Evolutionary conservation across 805 yeast genomes (phyloP).

Genomic region (Komagataella pastoris): DNA sequence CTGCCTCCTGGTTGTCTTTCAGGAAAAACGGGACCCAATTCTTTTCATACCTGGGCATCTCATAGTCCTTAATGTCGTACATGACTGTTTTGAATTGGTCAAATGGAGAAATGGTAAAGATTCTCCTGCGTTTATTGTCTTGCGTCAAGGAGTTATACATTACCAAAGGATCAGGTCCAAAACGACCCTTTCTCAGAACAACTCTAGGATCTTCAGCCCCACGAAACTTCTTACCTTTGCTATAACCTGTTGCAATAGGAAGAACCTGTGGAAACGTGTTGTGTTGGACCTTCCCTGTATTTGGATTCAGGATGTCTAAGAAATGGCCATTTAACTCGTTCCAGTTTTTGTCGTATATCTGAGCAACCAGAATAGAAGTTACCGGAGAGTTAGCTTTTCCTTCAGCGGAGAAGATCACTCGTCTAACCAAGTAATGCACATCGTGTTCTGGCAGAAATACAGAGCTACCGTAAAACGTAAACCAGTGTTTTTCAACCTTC

Average conservation of each 20-base stretch:
- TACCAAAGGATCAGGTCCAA: constrained; percentile 26
- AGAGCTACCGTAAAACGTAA: constrained; percentile 2
- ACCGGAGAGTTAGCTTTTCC: constrained; percentile 2
- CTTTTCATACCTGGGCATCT: constrained; percentile 4
- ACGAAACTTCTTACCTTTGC: background rate
- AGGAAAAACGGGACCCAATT: constrained; percentile 15
- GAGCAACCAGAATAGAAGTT: constrained; percentile 11
- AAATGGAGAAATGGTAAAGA: constrained; percentile 6
- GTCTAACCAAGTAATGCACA: constrained; percentile 24
- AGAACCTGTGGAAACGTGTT: constrained; percentile 2
- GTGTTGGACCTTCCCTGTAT: background rate
- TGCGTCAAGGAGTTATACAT: constrained; percentile 14
- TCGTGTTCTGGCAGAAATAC: constrained; percentile 30
- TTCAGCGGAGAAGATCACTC: constrained; percentile 17
- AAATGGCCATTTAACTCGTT: constrained; percentile 13
- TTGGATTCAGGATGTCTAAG: background rate
- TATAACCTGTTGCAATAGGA: background rate
- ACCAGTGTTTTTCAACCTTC: constrained; percentile 1
- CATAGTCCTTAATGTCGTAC: background rate
- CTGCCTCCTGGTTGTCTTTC: constrained; percentile 4
- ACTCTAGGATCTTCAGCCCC: constrained; percentile 31
- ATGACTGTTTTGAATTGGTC: background rate
- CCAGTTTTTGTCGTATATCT: constrained; percentile 24
- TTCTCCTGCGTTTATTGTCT: constrained; percentile 2
- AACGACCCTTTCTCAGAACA: constrained; percentile 9